Percentiles rank a stretch among this genome's conserved stretches.
Conservation (phyloP, 345 rosid genomes). For the Barbarea vulgaris region DNA sequence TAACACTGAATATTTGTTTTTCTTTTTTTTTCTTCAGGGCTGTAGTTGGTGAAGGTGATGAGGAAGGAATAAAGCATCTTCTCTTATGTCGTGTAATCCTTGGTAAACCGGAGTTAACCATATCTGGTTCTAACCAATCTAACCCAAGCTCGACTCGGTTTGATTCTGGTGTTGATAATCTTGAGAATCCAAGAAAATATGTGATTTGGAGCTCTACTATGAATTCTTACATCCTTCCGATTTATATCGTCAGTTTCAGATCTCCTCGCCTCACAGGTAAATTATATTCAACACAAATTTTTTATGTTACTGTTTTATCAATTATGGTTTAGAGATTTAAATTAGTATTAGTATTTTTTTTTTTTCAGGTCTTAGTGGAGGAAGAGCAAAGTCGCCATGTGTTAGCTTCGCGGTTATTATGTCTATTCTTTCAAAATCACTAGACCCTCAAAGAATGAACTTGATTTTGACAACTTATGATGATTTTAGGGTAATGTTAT, state of each 20-base stretch:
- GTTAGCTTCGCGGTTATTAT: conserved; percentile 66
- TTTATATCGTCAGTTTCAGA: conserved; percentile 56
- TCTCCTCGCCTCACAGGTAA: conserved; percentile 44
- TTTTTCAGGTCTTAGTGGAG: background rate
- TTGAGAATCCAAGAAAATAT: conserved; percentile 53
- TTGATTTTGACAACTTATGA: conserved; percentile 48
- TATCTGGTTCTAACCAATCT: conserved; percentile 51
- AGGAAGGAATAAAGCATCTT: conserved; percentile 61
- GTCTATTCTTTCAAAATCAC: conserved; percentile 53
- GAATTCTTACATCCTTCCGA: conserved; percentile 70
- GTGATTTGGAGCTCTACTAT: conserved; percentile 69
- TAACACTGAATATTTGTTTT: conserved; percentile 19
- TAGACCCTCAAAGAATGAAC: conserved; percentile 43
- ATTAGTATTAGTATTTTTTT: background rate
- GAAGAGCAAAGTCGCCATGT: conserved; percentile 66
- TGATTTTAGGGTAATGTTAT: conserved; percentile 45
- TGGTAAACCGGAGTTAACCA: conserved; percentile 61
- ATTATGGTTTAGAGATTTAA: background rate
- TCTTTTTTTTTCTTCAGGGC: conserved; percentile 25
- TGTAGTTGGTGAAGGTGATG: conserved; percentile 34
- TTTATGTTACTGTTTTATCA: background rate
- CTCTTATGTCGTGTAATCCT: conserved; percentile 69
- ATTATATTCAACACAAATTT: background rate
- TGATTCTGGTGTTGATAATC: conserved; percentile 68
- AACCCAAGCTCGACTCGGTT: conserved; percentile 60